These are phyloP conservation scores for Spatholobus suberectus DNA, from an alignment of 306 rosid genomes.

Conservation along the genomic window DNA sequence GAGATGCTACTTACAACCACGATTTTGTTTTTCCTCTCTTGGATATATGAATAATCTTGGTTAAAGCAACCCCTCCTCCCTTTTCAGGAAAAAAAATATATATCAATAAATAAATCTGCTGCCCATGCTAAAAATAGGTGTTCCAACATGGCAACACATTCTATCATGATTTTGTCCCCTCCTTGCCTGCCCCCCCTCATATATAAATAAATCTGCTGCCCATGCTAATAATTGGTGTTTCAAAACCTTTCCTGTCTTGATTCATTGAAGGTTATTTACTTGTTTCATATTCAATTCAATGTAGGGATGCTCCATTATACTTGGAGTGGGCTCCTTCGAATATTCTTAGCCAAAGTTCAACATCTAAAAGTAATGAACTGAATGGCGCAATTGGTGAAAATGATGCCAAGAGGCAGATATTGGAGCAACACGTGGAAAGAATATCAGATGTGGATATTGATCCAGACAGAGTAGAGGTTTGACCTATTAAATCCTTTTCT, in stretches of 20 bases:
- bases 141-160: no score
- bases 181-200: no score
- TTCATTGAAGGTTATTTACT: constrained; percentile 37
- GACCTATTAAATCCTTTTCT: constrained; percentile 34
- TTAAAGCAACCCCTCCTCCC: neutral
- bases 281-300: constrained; percentile 28
- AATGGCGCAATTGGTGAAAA: constrained; percentile 55
- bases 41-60: neutral
- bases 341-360: constrained; percentile 65
- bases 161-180: no score
- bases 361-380: constrained; percentile 51
- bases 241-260: constrained; percentile 11
- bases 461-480: constrained; percentile 93
- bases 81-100: no score
- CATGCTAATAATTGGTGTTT: constrained; percentile 11
- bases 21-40: neutral
- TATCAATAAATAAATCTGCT: no score
- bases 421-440: constrained; percentile 71
- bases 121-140: neutral
- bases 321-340: constrained; percentile 94
- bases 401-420: constrained; percentile 67
- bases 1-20: neutral
- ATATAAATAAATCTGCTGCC: neutral
- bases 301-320: constrained; percentile 89
- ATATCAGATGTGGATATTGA: constrained; percentile 72